A percentile compares a stretch with the other conserved stretches of the same genome.
These are phyloP conservation scores for Sclerotinia subarctica DNA, from an alignment of 2,329 filamentous ascomycete genomes.

Conservation along the genomic window DNA sequence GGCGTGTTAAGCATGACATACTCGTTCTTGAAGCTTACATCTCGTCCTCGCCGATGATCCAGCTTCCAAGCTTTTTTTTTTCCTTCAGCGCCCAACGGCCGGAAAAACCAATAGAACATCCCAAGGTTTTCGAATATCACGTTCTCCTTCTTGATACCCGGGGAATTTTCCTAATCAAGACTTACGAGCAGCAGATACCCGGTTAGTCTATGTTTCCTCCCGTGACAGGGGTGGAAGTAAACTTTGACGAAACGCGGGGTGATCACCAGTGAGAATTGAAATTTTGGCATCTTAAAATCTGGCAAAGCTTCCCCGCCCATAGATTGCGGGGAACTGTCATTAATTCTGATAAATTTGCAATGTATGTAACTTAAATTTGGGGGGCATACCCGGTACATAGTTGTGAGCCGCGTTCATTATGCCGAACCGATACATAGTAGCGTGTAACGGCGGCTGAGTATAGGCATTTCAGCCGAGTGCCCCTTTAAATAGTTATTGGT, in stretches of 20 bases:
- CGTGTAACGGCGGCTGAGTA: conserved; percentile 7
- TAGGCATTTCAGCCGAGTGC: conserved; percentile 2
- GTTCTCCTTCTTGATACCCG: conserved; percentile 4
- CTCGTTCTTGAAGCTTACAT: conserved; percentile 15
- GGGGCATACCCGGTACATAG: conserved; percentile 5
- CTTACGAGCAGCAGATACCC: conserved; percentile 18
- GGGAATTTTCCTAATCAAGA: conserved; percentile 4
- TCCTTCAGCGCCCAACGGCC: conserved; percentile 1
- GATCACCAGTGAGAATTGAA: not conserved
- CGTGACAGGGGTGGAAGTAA: conserved; percentile 1
- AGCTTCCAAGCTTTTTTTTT: not conserved
- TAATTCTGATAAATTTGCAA: not conserved
- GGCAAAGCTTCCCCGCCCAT: not conserved
- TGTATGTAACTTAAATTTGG: not conserved
- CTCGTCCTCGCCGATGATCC: conserved; percentile 15
- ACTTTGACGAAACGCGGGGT: conserved; percentile 15
- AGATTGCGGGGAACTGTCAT: conserved; percentile 13
- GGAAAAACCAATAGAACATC: conserved; percentile 15
- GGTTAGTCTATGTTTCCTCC: conserved; percentile 1
- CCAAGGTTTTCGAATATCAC: conserved; percentile 7
- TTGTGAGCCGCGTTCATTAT: conserved; percentile 7
- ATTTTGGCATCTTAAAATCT: not conserved
- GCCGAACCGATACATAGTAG: conserved; percentile 6
- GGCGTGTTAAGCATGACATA: conserved; percentile 18
- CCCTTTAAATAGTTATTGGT: not conserved